Percentiles rank a stretch among this genome's conserved stretches.
Conservation (phyloP, 2,329 filamentous ascomycete species). For the Talaromyces sp. region DNA sequence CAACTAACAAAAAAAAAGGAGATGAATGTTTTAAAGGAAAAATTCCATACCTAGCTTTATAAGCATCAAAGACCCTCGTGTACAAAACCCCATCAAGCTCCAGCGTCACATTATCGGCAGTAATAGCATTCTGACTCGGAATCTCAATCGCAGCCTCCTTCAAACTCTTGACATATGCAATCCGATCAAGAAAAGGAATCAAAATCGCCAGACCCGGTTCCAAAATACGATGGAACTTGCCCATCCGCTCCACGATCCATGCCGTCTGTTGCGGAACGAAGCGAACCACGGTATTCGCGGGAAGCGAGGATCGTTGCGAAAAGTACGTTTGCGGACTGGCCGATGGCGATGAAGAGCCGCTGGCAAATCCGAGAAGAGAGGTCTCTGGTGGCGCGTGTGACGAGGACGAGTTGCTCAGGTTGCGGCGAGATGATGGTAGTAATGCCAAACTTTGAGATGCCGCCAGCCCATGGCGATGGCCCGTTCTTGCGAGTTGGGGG, state of each 20-base stretch:
- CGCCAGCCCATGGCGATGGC: slow-evolving; percentile 17
- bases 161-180: slow-evolving; percentile 95
- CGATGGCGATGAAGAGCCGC: slow-evolving; percentile 19
- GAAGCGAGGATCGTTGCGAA: slow-evolving; percentile 59
- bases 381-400: slow-evolving; percentile 25
- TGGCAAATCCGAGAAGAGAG: slow-evolving; percentile 26
- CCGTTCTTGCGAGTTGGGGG: slow-evolving; percentile 17
- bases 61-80: slow-evolving; percentile 93
- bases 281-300: slow-evolving; percentile 88
- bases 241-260: slow-evolving; percentile 99
- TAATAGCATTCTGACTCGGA: slow-evolving; percentile 94
- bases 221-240: slow-evolving; percentile 89
- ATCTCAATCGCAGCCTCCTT: slow-evolving; percentile 97
- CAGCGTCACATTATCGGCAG: slow-evolving; percentile 94
- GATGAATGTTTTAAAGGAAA: not conserved
- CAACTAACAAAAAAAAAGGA: not conserved
- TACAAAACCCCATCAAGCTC: slow-evolving; percentile 95
- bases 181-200: slow-evolving; percentile 86
- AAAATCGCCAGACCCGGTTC: slow-evolving; percentile 86
- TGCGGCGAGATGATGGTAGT: slow-evolving; percentile 15
- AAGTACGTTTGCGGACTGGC: slow-evolving; percentile 69
- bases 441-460: slow-evolving; percentile 4
- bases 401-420: slow-evolving; percentile 26
- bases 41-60: slow-evolving; percentile 75
- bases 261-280: slow-evolving; percentile 99